Evolutionary conservation across 2,329 filamentous ascomycete genomes (phyloP), one percentile per base, ranked within the genome.

Genomic region (Neopestalotiopsis clavispora): DNA sequence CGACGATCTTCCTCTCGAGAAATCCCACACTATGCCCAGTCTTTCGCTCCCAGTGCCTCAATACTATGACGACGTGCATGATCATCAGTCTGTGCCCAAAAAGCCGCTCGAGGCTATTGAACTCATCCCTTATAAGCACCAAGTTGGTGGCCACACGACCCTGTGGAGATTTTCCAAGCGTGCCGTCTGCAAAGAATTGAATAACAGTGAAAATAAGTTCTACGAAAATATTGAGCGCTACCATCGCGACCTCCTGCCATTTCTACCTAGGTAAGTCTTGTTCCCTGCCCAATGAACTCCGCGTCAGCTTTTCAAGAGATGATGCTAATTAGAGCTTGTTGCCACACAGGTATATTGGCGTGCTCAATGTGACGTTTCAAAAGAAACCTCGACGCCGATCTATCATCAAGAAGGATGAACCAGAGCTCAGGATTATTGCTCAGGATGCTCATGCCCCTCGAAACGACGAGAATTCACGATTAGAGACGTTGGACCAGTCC

Each of bases 191-290:
- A 99, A 99, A 82, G 94, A 98, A 82, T 88, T 99, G 77, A 99
- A 97, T 80, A 99, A 97, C 79, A 89, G 95, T 76, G 96, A 99
- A 79, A 99, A 99, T 80, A 94, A 97, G 81, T 99, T 99, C 78
- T 99, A 99, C 80, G 96, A 99, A 81, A 96, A 92, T 67, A 94
- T 98, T 75, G 96, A 99, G 83, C 90, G 90, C 76, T 90, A 94
- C 73, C 95, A 99, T 80, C 93, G 94, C 72, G 92, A 97, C 77
- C 86, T 99, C 75, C 84, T 99, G 69, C 90, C 92, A 57, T 99
- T 98, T 78, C 86, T 99, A 72, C 96, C 96, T 72, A 94, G 95
- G 91, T 92, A 84, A 79, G 69, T 78, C 71, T 34, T 10, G 17
- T 3, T 52, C 7, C 13, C 23, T 28, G 23, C 23, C 23, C 23